These are phyloP conservation scores for Spatholobus suberectus DNA, from an alignment of 306 rosid genomes.

Conservation along the genomic window DNA sequence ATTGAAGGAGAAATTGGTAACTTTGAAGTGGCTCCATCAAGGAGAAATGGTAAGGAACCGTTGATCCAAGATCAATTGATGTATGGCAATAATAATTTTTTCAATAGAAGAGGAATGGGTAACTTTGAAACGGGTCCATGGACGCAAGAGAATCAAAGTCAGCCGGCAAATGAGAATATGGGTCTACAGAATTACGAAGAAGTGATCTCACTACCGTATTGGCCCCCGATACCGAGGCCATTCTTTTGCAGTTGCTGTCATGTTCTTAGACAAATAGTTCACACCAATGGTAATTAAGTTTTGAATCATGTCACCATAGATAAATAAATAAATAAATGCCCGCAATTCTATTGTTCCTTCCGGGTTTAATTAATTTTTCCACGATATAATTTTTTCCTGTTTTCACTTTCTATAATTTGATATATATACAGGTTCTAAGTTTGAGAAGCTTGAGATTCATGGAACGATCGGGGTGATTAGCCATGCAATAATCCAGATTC, in stretches of 20 bases:
- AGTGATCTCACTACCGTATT: background rate
- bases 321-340: background rate
- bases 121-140: conserved; percentile 44
- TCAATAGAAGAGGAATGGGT: background rate
- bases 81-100: background rate
- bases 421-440: conserved; percentile 38
- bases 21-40: conserved; percentile 37
- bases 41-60: background rate
- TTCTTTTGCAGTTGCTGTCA: conserved; percentile 62
- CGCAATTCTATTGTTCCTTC: background rate
- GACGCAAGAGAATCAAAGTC: background rate
- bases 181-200: background rate
- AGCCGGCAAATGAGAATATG: background rate
- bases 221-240: conserved; percentile 54
- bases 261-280: conserved; percentile 67
- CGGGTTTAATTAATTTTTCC: background rate
- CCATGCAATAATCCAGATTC: conserved; percentile 60
- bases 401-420: background rate
- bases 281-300: conserved; percentile 51
- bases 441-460: conserved; percentile 73
- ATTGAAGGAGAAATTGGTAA: background rate
- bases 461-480: conserved; percentile 68
- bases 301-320: background rate
- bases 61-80: background rate
- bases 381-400: background rate